A percentile compares a stretch with the other conserved stretches of the same genome.
Conservation (phyloP, 1,139 yeast genomes). For the Sugiyamaella japonica region DNA sequence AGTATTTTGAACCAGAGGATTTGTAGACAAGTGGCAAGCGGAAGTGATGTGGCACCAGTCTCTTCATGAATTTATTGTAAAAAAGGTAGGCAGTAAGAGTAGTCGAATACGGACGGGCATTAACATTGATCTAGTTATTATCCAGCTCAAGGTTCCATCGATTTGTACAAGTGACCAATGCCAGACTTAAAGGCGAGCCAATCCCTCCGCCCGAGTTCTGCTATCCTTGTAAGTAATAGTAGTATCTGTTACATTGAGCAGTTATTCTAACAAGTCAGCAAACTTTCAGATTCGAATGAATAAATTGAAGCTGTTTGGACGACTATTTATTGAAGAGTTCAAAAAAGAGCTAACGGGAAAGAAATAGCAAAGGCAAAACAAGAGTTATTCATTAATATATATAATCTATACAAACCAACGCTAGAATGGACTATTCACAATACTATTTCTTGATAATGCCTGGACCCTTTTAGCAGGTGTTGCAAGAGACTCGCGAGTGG, state of each 20-base stretch:
- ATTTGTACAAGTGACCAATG: slow-evolving; percentile 68
- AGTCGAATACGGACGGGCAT: no score
- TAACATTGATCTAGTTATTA: slow-evolving; percentile 44
- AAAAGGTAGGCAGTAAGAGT: slow-evolving; percentile 24
- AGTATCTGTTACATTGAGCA: neutral
- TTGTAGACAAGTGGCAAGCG: no score
- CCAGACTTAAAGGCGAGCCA: slow-evolving; percentile 48
- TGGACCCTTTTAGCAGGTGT: slow-evolving; percentile 35
- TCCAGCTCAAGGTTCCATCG: slow-evolving; percentile 65
- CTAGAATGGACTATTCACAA: slow-evolving; percentile 39
- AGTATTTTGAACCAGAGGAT: no score
- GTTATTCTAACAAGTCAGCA: slow-evolving; percentile 14
- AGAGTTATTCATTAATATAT: neutral
- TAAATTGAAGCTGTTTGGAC: slow-evolving; percentile 59
- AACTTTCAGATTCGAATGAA: slow-evolving; percentile 30
- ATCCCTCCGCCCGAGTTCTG: slow-evolving; percentile 34
- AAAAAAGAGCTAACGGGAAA: slow-evolving; percentile 40
- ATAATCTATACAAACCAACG: neutral
- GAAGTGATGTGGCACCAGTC: slow-evolving; percentile 32
- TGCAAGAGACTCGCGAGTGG: slow-evolving; percentile 51
- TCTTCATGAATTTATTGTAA: slow-evolving; percentile 32
- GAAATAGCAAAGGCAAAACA: neutral
- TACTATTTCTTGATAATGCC: slow-evolving; percentile 34
- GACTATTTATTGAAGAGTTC: slow-evolving; percentile 65
- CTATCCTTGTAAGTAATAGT: slow-evolving; percentile 21